phyloP scores from a whole-genome alignment of 441 rosid species.

The Eruca vesicaria region DNA sequence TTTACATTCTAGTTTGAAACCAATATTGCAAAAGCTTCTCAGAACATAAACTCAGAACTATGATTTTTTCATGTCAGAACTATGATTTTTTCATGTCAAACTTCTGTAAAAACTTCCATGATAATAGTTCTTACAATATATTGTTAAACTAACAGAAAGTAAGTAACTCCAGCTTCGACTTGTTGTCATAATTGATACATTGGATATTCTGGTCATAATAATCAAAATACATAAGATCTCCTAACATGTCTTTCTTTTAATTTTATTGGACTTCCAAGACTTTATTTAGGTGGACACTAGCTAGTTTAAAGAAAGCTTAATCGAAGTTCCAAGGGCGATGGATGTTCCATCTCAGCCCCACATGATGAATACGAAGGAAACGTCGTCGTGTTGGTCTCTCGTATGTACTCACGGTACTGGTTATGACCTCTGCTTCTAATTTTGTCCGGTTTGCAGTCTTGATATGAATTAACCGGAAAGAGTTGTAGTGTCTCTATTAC shows the following conservation, averaged over 20 bases:
- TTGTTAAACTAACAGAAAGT: neutral
- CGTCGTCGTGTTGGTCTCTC: conserved; percentile 40
- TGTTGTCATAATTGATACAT: neutral
- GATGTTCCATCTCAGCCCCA: conserved; percentile 57
- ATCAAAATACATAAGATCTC: neutral
- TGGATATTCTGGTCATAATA: neutral
- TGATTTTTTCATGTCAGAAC: too few relatives aligned
- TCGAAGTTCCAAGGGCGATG: conserved; percentile 82
- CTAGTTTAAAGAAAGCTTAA: conserved; percentile 61
- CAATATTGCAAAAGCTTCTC: too few relatives aligned
- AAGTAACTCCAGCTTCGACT: neutral
- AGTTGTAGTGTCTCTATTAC: conserved; percentile 79
- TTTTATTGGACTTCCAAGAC: neutral
- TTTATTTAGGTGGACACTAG: neutral
- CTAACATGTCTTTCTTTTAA: neutral
- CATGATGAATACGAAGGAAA: conserved; percentile 33
- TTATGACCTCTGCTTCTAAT: conserved; percentile 27
- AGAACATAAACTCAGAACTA: too few relatives aligned
- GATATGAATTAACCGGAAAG: conserved; percentile 49
- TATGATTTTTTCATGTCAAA: neutral
- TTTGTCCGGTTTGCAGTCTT: conserved; percentile 46
- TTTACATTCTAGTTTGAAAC: too few relatives aligned
- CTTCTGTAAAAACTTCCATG: neutral
- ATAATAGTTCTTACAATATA: neutral
- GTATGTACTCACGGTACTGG: conserved; percentile 28